phyloP scores from a whole-genome alignment of 2,329 filamentous ascomycete genomes.

The Colletotrichum lini region DNA sequence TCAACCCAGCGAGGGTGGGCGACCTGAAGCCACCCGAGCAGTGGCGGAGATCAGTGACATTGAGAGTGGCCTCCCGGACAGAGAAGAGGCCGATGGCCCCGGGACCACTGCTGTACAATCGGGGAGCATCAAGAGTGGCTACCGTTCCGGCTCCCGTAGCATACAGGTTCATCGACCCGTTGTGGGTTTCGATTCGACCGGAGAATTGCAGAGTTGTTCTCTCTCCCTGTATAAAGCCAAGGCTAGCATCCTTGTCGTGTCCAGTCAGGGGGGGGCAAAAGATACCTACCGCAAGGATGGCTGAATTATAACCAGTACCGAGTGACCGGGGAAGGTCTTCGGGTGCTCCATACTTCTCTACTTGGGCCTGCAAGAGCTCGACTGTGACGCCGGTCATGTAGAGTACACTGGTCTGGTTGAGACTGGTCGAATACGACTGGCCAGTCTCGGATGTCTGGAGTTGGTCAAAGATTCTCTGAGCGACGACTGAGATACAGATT shows the following conservation, averaged over 20 bases:
- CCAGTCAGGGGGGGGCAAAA: no score
- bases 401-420: conserved; percentile 17
- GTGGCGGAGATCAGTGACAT: conserved; percentile 13
- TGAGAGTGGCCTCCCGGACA: background rate
- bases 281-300: conserved; percentile 9
- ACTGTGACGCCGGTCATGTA: conserved; percentile 16
- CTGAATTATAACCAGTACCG: conserved; percentile 5
- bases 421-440: background rate
- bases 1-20: conserved; percentile 12
- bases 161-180: conserved; percentile 21
- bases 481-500: background rate
- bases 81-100: conserved; percentile 14
- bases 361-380: background rate
- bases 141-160: conserved; percentile 6
- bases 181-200: conserved; percentile 22
- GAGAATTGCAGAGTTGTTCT: conserved; percentile 1
- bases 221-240: background rate
- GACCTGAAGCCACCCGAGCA: conserved; percentile 25
- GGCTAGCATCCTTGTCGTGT: background rate
- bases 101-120: conserved; percentile 21
- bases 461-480: conserved; percentile 11
- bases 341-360: conserved; percentile 4
- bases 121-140: conserved; percentile 3
- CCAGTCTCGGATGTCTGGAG: background rate
- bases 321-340: conserved; percentile 13